Percentiles rank a stretch among this genome's conserved stretches.
phyloP scores from a whole-genome alignment of 2,329 filamentous ascomycete species.

The Acarospora socialis region DNA sequence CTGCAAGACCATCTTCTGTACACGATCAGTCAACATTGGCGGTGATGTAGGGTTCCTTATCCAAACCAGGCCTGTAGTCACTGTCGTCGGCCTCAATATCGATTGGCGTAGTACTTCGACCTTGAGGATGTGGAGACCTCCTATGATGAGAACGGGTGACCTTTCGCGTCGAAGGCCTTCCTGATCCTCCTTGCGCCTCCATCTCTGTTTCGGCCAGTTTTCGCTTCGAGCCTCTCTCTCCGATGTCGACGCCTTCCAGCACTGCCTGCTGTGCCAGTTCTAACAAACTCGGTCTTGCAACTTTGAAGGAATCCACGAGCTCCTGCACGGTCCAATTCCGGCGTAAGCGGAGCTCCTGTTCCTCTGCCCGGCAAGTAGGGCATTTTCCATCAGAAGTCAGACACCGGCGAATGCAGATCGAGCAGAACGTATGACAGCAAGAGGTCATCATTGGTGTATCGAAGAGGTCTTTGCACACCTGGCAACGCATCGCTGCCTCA shows the following conservation, averaged over 20 bases:
- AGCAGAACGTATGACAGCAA: slow-evolving; percentile 94
- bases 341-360: slow-evolving; percentile 73
- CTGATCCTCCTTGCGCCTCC: slow-evolving; percentile 20
- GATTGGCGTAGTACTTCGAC: slow-evolving; percentile 14
- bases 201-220: slow-evolving; percentile 19
- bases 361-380: slow-evolving; percentile 61
- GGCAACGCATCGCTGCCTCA: slow-evolving; percentile 78
- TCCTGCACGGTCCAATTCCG: slow-evolving; percentile 79
- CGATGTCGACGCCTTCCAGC: slow-evolving; percentile 46
- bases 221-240: slow-evolving; percentile 23
- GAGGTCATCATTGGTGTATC: slow-evolving; percentile 87
- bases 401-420: slow-evolving; percentile 79
- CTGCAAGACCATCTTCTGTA: slow-evolving; percentile 58
- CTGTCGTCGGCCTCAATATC: slow-evolving; percentile 28
- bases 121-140: too few species aligned
- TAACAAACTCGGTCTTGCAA: slow-evolving; percentile 48
- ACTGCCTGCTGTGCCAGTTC: slow-evolving; percentile 41
- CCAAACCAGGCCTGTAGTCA: slow-evolving; percentile 9
- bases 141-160: slow-evolving; percentile 24
- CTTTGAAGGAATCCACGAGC: slow-evolving; percentile 63
- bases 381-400: slow-evolving; percentile 75
- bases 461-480: slow-evolving; percentile 97
- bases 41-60: too few species aligned
- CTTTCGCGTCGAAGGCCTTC: slow-evolving; percentile 16
- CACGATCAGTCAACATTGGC: slow-evolving; percentile 15